These are phyloP conservation scores for Sugiyamaella smithiae DNA, from an alignment of 805 yeast genomes.

Conservation along the genomic window DNA sequence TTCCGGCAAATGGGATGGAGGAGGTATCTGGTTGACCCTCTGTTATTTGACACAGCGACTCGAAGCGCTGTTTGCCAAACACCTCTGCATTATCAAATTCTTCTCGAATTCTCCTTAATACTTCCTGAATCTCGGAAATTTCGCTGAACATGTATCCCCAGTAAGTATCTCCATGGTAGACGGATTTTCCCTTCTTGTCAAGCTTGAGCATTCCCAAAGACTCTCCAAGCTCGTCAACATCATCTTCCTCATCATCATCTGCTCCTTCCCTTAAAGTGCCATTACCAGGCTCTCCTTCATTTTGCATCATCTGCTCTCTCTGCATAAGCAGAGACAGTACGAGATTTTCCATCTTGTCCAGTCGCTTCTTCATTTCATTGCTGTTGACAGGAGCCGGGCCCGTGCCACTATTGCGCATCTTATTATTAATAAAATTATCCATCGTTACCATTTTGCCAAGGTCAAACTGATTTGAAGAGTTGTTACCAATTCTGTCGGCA, in stretches of 20 bases:
- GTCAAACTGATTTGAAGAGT: background rate
- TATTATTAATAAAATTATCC: constrained; percentile 11
- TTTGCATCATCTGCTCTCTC: constrained; percentile 3
- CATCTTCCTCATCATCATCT: constrained; percentile 18
- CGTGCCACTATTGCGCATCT: background rate
- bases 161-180: constrained; percentile 36
- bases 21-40: constrained; percentile 12
- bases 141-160: constrained; percentile 35
- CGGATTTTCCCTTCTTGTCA: constrained; percentile 32
- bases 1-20: constrained; percentile 17
- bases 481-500: background rate
- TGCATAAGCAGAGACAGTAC: constrained; percentile 26
- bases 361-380: constrained; percentile 27
- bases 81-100: constrained; percentile 11
- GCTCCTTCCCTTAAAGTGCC: constrained; percentile 1
- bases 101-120: constrained; percentile 19
- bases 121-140: constrained; percentile 24
- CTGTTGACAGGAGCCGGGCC: constrained; percentile 3
- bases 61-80: constrained; percentile 9
- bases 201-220: constrained; percentile 36
- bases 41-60: constrained; percentile 11
- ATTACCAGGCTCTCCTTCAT: background rate
- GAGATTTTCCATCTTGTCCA: constrained; percentile 31
- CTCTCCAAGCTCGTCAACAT: constrained; percentile 26
- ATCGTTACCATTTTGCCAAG: constrained; percentile 16